A percentile compares a stretch with the other conserved stretches of the same genome.
These are phyloP conservation scores for Letharia lupina DNA, from an alignment of 495 filamentous ascomycete species.

Conservation along the genomic window DNA sequence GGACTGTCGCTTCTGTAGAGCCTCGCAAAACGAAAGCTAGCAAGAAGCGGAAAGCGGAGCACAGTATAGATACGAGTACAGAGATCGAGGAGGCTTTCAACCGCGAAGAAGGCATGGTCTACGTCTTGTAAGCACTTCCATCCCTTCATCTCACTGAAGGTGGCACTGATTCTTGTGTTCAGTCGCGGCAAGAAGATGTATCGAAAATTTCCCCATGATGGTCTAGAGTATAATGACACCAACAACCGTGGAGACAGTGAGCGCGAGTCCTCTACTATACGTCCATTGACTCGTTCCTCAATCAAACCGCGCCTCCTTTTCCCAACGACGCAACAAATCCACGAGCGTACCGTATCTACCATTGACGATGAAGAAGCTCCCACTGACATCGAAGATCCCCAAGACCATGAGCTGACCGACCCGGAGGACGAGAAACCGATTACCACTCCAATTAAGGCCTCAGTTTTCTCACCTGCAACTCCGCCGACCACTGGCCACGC, in stretches of 20 bases:
- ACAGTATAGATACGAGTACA: conserved; percentile 43
- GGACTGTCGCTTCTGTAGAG: conserved; percentile 27
- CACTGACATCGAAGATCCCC: conserved; percentile 51
- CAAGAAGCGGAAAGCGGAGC: conserved; percentile 30
- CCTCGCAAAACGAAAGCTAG: conserved; percentile 36
- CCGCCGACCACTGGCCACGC: conserved; percentile 47
- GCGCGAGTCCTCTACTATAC: conserved; percentile 28
- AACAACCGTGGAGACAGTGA: conserved; percentile 38
- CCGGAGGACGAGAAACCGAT: conserved; percentile 26
- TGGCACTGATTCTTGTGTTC: conserved; percentile 26
- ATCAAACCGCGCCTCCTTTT: conserved; percentile 85
- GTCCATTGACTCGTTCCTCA: conserved; percentile 59
- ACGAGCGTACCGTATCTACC: conserved; percentile 33
- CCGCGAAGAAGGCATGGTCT: conserved; percentile 71
- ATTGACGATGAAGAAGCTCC: conserved; percentile 46
- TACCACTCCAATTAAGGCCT: conserved; percentile 43
- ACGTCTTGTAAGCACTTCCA: conserved; percentile 66
- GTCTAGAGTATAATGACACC: conserved; percentile 30
- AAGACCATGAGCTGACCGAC: conserved; percentile 23
- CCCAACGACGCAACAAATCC: conserved; percentile 41
- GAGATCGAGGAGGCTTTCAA: conserved; percentile 53
- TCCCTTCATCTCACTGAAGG: conserved; percentile 13
- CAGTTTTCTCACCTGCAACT: conserved; percentile 41
- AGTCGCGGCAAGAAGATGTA: conserved; percentile 90
- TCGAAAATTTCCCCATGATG: conserved; percentile 42